These are phyloP conservation scores for Anthracocystis walkeri DNA, from an alignment of 1,284 basidiomycete species.

Conservation along the genomic window DNA sequence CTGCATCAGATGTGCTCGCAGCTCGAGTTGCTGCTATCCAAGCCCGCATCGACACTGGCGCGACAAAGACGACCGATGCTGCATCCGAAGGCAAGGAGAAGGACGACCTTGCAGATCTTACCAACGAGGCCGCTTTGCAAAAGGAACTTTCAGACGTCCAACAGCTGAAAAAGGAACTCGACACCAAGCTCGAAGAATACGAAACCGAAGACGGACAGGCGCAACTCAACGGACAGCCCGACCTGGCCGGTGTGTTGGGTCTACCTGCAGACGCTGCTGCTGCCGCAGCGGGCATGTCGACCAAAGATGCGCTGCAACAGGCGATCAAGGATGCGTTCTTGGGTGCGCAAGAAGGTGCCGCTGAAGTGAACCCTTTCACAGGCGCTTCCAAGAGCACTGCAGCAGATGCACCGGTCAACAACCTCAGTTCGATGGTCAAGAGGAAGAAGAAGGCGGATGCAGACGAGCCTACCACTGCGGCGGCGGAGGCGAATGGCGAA, in stretches of 20 bases:
- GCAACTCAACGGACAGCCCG: slow-evolving; percentile 52
- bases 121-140: slow-evolving; percentile 36
- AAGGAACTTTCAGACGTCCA: slow-evolving; percentile 58
- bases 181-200: slow-evolving; percentile 65
- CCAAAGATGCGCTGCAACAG: slow-evolving; percentile 60
- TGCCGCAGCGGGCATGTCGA: slow-evolving; percentile 23
- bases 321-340: slow-evolving; percentile 67
- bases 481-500: slow-evolving; percentile 10
- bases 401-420: slow-evolving; percentile 53
- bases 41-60: slow-evolving; percentile 18
- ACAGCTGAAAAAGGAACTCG: slow-evolving; percentile 63
- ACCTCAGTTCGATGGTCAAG: slow-evolving; percentile 62
- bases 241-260: slow-evolving; percentile 29
- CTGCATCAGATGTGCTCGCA: slow-evolving; percentile 48
- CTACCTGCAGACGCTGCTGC: slow-evolving; percentile 31
- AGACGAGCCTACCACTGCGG: slow-evolving; percentile 6
- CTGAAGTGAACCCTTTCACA: slow-evolving; percentile 26
- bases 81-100: slow-evolving; percentile 27
- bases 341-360: slow-evolving; percentile 37
- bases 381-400: slow-evolving; percentile 22
- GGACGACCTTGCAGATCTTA: slow-evolving; percentile 55
- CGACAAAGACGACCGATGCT: slow-evolving; percentile 6
- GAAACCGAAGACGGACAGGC: slow-evolving; percentile 42
- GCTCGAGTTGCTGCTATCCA: slow-evolving; percentile 53
- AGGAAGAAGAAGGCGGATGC: slow-evolving; percentile 57